phyloP scores from a whole-genome alignment of 495 filamentous ascomycete species.

The Neurospora pannonica region DNA sequence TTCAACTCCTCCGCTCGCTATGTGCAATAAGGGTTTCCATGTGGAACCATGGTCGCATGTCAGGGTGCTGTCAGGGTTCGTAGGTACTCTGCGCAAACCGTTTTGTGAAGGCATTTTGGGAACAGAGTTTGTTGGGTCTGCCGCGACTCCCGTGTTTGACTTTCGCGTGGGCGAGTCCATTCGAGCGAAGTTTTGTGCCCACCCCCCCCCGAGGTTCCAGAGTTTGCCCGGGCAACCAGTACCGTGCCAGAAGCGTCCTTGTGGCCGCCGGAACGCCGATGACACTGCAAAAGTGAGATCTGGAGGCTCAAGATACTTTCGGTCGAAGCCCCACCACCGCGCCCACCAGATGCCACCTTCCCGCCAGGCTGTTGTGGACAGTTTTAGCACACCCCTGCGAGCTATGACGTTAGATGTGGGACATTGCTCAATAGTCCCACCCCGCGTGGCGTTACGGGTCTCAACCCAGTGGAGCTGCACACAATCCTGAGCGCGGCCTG shows the following conservation, averaged over 20 bases:
- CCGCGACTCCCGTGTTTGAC: neutral
- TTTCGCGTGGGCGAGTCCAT: neutral
- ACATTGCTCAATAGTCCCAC: neutral
- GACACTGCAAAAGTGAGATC: constrained; percentile 16
- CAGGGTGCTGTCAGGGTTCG: neutral
- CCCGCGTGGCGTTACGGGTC: neutral
- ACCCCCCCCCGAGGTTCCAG: neutral
- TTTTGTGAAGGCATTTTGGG: neutral
- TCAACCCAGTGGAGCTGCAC: neutral
- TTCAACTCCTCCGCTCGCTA: neutral
- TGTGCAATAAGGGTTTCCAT: neutral
- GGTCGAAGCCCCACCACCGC: neutral
- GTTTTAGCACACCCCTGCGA: constrained; percentile 2
- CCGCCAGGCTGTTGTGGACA: neutral
- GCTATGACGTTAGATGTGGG: constrained; percentile 6
- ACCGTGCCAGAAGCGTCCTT: neutral
- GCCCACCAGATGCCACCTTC: neutral
- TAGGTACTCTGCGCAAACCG: neutral
- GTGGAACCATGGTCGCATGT: neutral
- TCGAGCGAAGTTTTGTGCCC: neutral
- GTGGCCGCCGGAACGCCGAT: constrained; percentile 3
- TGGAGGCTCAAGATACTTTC: neutral
- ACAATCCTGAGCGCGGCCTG: neutral
- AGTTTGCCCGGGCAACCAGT: neutral
- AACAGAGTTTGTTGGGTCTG: neutral